Conservation (phyloP, 495 filamentous ascomycete genomes). For the Penicillium lividum region DNA sequence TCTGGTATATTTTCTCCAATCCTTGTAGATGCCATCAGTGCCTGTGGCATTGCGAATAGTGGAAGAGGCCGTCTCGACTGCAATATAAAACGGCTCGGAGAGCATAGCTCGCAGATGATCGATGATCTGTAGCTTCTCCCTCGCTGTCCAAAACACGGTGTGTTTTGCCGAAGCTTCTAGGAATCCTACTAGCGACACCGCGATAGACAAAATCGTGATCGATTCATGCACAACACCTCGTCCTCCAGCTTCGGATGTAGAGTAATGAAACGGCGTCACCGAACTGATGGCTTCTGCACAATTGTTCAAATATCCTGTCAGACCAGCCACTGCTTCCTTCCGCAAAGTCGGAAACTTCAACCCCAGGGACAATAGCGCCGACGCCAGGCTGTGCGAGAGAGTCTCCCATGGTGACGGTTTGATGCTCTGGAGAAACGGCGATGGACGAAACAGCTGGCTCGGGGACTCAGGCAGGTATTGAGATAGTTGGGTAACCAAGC, state of each 20-base stretch:
- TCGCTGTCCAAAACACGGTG: conserved; percentile 73
- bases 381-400: conserved; percentile 74
- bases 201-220: conserved; percentile 67
- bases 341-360: conserved; percentile 65
- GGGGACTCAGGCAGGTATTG: conserved; percentile 83
- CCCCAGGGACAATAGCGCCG: conserved; percentile 76
- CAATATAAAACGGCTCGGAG: conserved; percentile 77
- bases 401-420: conserved; percentile 89
- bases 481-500: conserved; percentile 69
- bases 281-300: conserved; percentile 57
- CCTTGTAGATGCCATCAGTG: conserved; percentile 52
- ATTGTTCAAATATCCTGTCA: conserved; percentile 67
- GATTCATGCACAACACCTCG: conserved; percentile 60
- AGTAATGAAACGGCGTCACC: conserved; percentile 30
- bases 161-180: conserved; percentile 75
- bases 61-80: conserved; percentile 83
- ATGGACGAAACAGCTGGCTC: conserved; percentile 71
- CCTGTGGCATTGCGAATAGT: conserved; percentile 67
- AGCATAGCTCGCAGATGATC: conserved; percentile 68
- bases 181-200: conserved; percentile 84
- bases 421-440: conserved; percentile 78
- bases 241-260: conserved; percentile 50
- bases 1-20: conserved; percentile 83
- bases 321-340: conserved; percentile 56
- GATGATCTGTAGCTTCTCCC: conserved; percentile 70